These are phyloP conservation scores for Triticum timopheevii DNA, from an alignment of 176 grass and related monocot genomes.

Conservation along the genomic window DNA sequence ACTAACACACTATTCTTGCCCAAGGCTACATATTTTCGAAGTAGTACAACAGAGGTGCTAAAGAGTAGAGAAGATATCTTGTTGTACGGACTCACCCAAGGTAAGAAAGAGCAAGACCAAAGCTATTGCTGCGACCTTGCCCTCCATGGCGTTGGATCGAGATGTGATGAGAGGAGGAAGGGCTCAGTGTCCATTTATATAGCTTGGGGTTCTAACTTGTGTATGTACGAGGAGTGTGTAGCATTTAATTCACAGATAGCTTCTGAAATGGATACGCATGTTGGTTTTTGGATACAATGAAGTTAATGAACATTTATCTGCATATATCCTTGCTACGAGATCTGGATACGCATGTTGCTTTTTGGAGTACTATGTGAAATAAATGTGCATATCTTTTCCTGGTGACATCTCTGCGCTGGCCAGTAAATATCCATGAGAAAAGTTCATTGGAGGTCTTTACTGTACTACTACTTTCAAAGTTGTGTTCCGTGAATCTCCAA, in stretches of 20 bases:
- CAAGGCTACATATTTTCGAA: neutral
- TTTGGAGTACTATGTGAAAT: neutral
- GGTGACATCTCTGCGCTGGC: neutral
- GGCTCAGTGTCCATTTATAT: neutral
- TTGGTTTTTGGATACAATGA: neutral
- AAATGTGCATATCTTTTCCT: neutral
- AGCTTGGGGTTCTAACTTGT: neutral
- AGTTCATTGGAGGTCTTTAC: too few species aligned
- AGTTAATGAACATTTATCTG: neutral
- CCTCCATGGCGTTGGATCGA: neutral
- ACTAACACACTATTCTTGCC: neutral
- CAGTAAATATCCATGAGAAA: neutral
- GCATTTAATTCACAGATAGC: neutral
- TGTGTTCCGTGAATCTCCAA: neutral
- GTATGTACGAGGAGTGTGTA: neutral
- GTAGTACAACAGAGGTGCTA: neutral
- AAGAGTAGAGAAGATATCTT: neutral
- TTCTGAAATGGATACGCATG: neutral
- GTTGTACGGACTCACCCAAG: neutral
- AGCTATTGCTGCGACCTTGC: neutral
- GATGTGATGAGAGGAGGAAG: neutral
- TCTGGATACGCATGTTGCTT: too few species aligned
- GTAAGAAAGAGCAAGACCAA: constrained; percentile 15
- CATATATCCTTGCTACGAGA: neutral
- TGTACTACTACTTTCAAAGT: neutral